Conservation (phyloP, 2,329 filamentous ascomycete species). For the Furcasterigmium furcatum region DNA sequence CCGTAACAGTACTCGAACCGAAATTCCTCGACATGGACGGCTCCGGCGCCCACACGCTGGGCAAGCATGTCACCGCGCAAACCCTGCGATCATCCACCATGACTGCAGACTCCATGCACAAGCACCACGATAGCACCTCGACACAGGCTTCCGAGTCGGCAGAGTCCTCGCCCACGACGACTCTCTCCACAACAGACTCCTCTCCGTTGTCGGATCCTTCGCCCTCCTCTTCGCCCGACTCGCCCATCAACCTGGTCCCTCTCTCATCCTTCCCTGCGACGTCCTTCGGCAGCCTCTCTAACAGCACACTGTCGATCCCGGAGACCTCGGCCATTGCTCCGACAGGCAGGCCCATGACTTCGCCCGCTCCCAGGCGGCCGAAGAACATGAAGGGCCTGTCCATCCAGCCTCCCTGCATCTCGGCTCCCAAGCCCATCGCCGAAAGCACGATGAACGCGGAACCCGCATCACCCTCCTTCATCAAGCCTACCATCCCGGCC, state of each 20-base stretch:
- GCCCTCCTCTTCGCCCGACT: slow-evolving; percentile 89
- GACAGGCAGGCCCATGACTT: slow-evolving; percentile 60
- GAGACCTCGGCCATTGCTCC: slow-evolving; percentile 26
- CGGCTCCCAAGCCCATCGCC: slow-evolving; percentile 27
- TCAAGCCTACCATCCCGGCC: slow-evolving; percentile 71
- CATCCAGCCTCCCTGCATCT: slow-evolving; percentile 61
- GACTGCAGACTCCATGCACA: slow-evolving; percentile 52
- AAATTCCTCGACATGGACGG: slow-evolving; percentile 47
- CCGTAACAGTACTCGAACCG: slow-evolving; percentile 51
- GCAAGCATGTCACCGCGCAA: slow-evolving; percentile 31
- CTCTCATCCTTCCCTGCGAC: slow-evolving; percentile 66
- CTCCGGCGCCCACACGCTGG: slow-evolving; percentile 29
- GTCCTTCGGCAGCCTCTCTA: slow-evolving; percentile 45
- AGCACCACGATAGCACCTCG: slow-evolving; percentile 74
- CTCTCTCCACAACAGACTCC: slow-evolving; percentile 87
- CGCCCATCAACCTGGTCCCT: slow-evolving; percentile 71
- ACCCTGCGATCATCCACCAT: slow-evolving; percentile 35
- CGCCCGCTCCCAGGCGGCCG: slow-evolving; percentile 66
- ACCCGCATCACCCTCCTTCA: slow-evolving; percentile 72
- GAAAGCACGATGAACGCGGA: slow-evolving; percentile 55
- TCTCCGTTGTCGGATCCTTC: slow-evolving; percentile 87
- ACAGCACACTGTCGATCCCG: slow-evolving; percentile 39
- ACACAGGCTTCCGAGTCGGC: slow-evolving; percentile 79
- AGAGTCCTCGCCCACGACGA: slow-evolving; percentile 93
- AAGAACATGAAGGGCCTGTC: slow-evolving; percentile 83